Percentiles rank a stretch among this genome's conserved stretches.
phyloP scores from a whole-genome alignment of 257 asterid species.

The Cinchona pubescens region DNA sequence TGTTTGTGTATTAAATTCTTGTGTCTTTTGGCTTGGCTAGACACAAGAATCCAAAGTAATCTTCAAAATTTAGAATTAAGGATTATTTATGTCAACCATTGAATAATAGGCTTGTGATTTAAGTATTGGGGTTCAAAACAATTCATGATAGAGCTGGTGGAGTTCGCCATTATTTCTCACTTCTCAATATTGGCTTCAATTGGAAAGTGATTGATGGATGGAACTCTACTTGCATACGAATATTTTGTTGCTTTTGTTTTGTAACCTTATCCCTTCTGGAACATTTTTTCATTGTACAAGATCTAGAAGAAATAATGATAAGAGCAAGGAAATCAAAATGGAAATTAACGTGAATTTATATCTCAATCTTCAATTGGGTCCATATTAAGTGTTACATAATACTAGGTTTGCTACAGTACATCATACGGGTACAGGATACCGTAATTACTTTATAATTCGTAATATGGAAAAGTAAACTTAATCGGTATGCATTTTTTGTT shows the following conservation, averaged over 20 bases:
- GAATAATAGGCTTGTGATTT: not conserved
- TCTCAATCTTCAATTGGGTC: not conserved
- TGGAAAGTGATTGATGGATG: slow-evolving; percentile 35
- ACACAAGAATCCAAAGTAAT: slow-evolving; percentile 18
- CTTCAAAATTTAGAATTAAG: not conserved
- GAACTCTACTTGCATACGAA: slow-evolving; percentile 15
- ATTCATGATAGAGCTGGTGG: not conserved
- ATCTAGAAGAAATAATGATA: not conserved
- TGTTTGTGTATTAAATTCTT: not conserved
- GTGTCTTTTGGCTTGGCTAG: not conserved
- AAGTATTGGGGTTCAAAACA: slow-evolving; percentile 1
- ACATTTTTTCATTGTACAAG: slow-evolving; percentile 10
- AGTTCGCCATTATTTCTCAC: not conserved
- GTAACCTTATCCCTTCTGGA: slow-evolving; percentile 28
- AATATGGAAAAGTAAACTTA: too few species aligned
- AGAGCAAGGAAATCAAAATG: not conserved
- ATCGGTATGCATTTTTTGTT: too few species aligned
- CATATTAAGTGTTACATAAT: too few species aligned
- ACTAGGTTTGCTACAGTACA: too few species aligned
- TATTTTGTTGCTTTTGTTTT: slow-evolving; percentile 19
- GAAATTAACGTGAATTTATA: not conserved
- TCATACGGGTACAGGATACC: too few species aligned
- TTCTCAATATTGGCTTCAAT: too few species aligned
- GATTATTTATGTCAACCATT: not conserved
- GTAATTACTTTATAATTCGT: too few species aligned